A percentile compares a stretch with the other conserved stretches of the same genome.
phyloP scores from a whole-genome alignment of 2,329 filamentous ascomycete genomes.

The Stemphylium vesicarium region DNA sequence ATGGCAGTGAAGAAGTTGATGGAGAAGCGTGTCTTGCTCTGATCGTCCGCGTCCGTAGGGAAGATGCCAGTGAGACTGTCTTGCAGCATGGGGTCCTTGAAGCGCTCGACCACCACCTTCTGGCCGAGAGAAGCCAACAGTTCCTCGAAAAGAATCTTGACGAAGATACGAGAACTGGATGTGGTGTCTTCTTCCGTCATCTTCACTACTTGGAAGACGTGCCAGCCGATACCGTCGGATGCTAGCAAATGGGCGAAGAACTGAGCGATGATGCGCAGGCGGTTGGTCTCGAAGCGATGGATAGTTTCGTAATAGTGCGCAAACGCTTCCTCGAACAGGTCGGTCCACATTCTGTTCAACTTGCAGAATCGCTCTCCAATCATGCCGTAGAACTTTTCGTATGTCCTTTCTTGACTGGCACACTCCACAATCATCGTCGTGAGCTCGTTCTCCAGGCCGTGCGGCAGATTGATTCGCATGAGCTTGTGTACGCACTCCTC shows the following conservation, averaged over 20 bases:
- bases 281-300: slow-evolving; percentile 95
- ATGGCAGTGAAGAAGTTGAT: slow-evolving; percentile 99
- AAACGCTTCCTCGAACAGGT: slow-evolving; percentile 90
- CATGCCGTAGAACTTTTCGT: slow-evolving; percentile 95
- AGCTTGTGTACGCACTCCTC: slow-evolving; percentile 98
- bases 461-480: slow-evolving; percentile 83
- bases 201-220: slow-evolving; percentile 82
- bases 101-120: slow-evolving; percentile 74
- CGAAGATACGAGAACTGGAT: slow-evolving; percentile 93
- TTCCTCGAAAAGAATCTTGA: slow-evolving; percentile 97
- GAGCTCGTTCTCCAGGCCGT: slow-evolving; percentile 85
- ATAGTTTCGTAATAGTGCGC: slow-evolving; percentile 96
- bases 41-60: slow-evolving; percentile 78
- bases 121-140: slow-evolving; percentile 86
- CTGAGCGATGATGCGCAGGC: slow-evolving; percentile 90
- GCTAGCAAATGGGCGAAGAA: slow-evolving; percentile 93
- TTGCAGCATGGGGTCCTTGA: slow-evolving; percentile 77
- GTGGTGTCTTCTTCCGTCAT: slow-evolving; percentile 97
- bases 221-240: slow-evolving; percentile 90
- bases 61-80: slow-evolving; percentile 85
- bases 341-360: slow-evolving; percentile 92
- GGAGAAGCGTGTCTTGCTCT: slow-evolving; percentile 90
- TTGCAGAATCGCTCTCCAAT: slow-evolving; percentile 96
- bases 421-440: slow-evolving; percentile 98
- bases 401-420: slow-evolving; percentile 94